Evolutionary conservation across 192 early-diverging fungal genomes (phyloP), one percentile per base, ranked within the genome.

Genomic region (Coemansia sp.): DNA sequence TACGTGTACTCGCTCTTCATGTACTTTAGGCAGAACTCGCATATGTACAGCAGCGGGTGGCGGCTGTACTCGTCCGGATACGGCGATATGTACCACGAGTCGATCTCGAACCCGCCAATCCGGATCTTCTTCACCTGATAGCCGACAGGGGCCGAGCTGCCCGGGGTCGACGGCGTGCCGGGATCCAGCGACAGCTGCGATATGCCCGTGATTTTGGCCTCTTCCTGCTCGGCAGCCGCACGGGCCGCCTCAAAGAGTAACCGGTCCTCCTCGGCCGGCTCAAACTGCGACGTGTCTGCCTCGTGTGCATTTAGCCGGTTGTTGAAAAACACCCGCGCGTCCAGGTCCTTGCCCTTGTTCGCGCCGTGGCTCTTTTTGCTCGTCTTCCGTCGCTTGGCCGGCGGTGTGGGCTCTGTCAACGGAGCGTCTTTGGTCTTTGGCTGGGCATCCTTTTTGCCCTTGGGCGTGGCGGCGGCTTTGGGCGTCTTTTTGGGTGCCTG

Each of bases 21-120:
- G 67, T 97, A 97, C 71, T 96, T 97, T 61, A 98, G 77, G 61
- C 96, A 98, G 60, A 83, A 96, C 75, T 98, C 96, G 80, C 96
- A 98, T 40, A 98, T 82, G 62, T 90, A 94, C 35, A 98, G 60
- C 5, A 79, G 73, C 26, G 82, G 75, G 34, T 85, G 81, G 8
- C 79, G 78, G 64, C 87, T 94, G 79, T 97, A 99, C 66, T 99
- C 96, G 63, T 95, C 92, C 8, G 94, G 94, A 62, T 95, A 98
- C 8, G 96, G 94, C 20, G 96, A 88, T 5, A 85, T 70, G 60
- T 94, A 98, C 96, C 96, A 98, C 2, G 91, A 91, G 63, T 92
- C 82, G 41, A 98, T 93, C 45, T 85, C 75, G 66, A 80, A 93
- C 15, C 67, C 70, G 9, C 96, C 96, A 49, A 98, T 83, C 2